Percentiles rank a stretch among this genome's conserved stretches.
Conservation (phyloP, 352 stramenopile species). For the Phytopythium ostracodes region DNA sequence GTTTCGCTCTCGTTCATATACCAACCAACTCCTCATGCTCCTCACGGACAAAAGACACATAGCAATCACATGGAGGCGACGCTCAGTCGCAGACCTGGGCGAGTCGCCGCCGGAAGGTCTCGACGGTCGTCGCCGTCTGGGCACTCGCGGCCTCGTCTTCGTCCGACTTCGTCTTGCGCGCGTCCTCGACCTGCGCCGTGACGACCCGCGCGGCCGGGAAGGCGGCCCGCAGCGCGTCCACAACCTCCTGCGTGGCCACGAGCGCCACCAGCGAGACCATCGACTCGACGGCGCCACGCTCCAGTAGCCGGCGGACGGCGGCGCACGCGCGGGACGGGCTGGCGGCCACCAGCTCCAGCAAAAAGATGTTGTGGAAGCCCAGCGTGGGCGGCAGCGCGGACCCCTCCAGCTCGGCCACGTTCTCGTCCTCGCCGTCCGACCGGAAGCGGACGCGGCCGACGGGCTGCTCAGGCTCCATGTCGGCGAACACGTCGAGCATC, state of each 20-base stretch:
- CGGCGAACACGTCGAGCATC: conserved; percentile 27
- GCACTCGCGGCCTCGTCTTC: background rate
- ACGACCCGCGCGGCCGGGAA: conserved; percentile 28
- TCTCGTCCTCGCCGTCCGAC: background rate
- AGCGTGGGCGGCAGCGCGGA: conserved; percentile 22
- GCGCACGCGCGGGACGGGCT: conserved; percentile 24
- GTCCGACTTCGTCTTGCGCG: too few species aligned
- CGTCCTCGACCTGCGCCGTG: conserved; percentile 18
- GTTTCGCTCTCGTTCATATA: too few species aligned
- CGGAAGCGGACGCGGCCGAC: conserved; percentile 20
- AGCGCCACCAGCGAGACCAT: conserved; percentile 45
- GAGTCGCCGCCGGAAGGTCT: background rate
- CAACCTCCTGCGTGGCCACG: conserved; percentile 28
- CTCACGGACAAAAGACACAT: too few species aligned
- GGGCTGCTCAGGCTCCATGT: conserved; percentile 27
- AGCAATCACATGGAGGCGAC: too few species aligned
- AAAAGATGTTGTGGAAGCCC: conserved; percentile 46
- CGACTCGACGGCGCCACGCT: conserved; percentile 31
- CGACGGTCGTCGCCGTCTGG: background rate
- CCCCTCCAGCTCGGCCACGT: background rate
- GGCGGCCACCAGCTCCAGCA: conserved; percentile 36
- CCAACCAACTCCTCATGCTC: too few species aligned
- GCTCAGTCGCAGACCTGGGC: background rate
- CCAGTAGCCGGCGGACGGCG: conserved; percentile 29
- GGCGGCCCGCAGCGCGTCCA: conserved; percentile 24